Percentiles rank a stretch among this genome's conserved stretches.
These are phyloP conservation scores for Parmelia sp. DNA, from an alignment of 495 filamentous ascomycete genomes.

Conservation along the genomic window DNA sequence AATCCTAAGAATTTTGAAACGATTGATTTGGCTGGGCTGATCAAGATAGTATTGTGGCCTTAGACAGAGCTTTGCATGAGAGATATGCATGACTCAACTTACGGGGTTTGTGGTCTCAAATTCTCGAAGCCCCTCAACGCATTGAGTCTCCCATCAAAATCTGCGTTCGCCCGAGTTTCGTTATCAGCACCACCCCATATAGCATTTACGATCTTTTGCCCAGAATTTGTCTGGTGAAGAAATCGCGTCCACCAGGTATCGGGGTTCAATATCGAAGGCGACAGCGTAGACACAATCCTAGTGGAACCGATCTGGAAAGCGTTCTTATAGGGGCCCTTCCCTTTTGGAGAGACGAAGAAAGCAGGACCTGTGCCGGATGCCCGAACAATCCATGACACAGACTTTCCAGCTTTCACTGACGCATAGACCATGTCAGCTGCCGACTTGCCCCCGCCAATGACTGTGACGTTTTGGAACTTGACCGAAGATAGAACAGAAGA, in stretches of 20 bases:
- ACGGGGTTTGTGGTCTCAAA: slow-evolving; percentile 19
- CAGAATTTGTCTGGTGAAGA: slow-evolving; percentile 29
- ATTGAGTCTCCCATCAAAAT: slow-evolving; percentile 18
- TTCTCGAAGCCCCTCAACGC: slow-evolving; percentile 21
- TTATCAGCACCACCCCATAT: slow-evolving; percentile 28
- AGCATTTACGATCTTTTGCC: slow-evolving; percentile 26
- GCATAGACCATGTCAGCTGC: slow-evolving; percentile 41
- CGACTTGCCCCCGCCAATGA: slow-evolving; percentile 41
- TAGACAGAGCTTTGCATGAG: not conserved
- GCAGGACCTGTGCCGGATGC: slow-evolving; percentile 28
- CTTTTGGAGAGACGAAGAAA: slow-evolving; percentile 25
- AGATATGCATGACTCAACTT: slow-evolving; percentile 5
- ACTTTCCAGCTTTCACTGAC: slow-evolving; percentile 33
- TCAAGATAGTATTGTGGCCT: not conserved
- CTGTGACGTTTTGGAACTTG: slow-evolving; percentile 28
- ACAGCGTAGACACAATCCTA: slow-evolving; percentile 16
- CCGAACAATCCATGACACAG: slow-evolving; percentile 40
- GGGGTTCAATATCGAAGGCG: slow-evolving; percentile 22
- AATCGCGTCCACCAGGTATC: slow-evolving; percentile 33
- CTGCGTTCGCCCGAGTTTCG: slow-evolving; percentile 13
- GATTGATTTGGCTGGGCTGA: not conserved
- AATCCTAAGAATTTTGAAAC: not conserved
- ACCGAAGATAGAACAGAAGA: slow-evolving; percentile 28
- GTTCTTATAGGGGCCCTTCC: slow-evolving; percentile 30
- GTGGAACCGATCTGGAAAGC: slow-evolving; percentile 18